phyloP scores from a whole-genome alignment of 345 rosid genomes.

The Aquilaria sinensis region DNA sequence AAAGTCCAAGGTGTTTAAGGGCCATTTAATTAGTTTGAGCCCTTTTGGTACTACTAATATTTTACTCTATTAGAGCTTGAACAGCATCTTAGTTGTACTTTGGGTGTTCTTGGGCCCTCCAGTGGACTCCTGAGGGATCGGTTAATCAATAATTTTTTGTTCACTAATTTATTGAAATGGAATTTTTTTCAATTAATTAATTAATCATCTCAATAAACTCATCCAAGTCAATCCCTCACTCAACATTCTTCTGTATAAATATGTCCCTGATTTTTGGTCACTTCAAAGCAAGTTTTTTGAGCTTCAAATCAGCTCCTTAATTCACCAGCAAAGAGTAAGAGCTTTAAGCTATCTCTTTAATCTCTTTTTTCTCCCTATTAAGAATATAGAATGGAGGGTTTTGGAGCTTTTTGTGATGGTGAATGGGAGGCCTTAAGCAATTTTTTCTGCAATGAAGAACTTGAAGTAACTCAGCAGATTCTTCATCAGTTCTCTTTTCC shows the following conservation, averaged over 20 bases:
- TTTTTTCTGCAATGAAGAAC: constrained; percentile 28
- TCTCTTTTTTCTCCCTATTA: constrained; percentile 6
- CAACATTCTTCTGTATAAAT: constrained; percentile 33
- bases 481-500: constrained; percentile 28
- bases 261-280: constrained; percentile 14
- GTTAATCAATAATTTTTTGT: constrained; percentile 22
- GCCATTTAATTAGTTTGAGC: constrained; percentile 4
- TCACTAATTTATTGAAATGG: too few relatives aligned
- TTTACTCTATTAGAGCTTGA: constrained; percentile 36
- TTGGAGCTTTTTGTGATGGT: constrained; percentile 36
- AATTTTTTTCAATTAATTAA: background rate
- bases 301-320: constrained; percentile 11
- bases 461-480: constrained; percentile 23
- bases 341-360: too few relatives aligned
- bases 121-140: constrained; percentile 37
- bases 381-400: constrained; percentile 25
- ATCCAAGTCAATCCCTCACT: constrained; percentile 34
- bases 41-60: background rate
- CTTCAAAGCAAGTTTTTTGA: constrained; percentile 14
- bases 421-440: constrained; percentile 43
- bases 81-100: constrained; percentile 45
- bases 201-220: constrained; percentile 17
- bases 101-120: constrained; percentile 39
- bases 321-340: too few relatives aligned
- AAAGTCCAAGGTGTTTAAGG: constrained; percentile 15